Base-by-base conservation (phyloP, 2,329 filamentous ascomycete genomes). In the Pseudogymnoascus sp. region DNA sequence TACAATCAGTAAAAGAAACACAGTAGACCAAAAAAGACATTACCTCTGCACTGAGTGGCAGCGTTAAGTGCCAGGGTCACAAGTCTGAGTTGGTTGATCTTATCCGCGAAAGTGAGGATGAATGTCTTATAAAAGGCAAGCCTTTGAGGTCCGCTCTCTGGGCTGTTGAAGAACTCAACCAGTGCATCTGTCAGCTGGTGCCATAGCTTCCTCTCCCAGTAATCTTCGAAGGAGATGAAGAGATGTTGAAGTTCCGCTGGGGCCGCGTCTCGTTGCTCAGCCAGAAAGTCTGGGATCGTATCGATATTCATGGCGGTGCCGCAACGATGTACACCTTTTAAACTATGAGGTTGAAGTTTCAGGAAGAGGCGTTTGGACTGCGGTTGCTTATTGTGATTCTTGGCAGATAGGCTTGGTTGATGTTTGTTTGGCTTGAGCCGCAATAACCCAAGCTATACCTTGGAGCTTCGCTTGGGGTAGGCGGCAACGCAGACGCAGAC, bases 141-240 rank as follows among this genome's bases (percentile, higher is more conserved):
- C 72, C 93, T 88, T 79, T 96, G 91, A 63, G 85, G 81, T 62
- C 86, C 88, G 77, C 92, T 97, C 73, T 87, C 85, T 48, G 89
- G 83, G 70, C 90, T 79, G 71, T 87, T 87, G 80, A 97, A 99
- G 83, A 93, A 97, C 68, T 90, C 84, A 69, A 96, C 81, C 62
- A 99, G 84, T 61, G 88, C 82, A 73, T 96, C 89, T 36, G 94
- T 99, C 68, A 99, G 88, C 79, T 99, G 92, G 80, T 99, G 94
- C 94, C 94, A 99, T 78, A 99, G 84, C 80, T 97, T 97, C 71
- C 93, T 88, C 81, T 99, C 94, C 94, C 94, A 99, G 73, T 87
- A 90, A 74, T 96, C 92, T 80, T 99, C 94, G 68, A 99, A 96
- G 71, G 88, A 86, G 70, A 99, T 84, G 76, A 97, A 90, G 72